A percentile compares a stretch with the other conserved stretches of the same genome.
phyloP scores from a whole-genome alignment of 306 rosid genomes.

The Vachellia collinsii region DNA sequence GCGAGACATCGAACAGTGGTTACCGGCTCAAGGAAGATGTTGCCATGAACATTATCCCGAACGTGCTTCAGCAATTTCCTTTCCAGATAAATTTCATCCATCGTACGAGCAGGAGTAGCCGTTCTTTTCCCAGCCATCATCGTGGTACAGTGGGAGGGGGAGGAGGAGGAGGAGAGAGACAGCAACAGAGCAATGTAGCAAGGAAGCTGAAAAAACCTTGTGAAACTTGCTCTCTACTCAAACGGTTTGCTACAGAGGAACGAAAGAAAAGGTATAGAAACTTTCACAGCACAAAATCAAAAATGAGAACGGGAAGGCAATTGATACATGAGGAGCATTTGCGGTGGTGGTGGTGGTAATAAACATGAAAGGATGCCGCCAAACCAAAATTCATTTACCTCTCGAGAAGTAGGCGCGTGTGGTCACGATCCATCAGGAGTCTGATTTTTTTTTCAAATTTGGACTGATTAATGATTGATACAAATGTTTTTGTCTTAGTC shows the following conservation, averaged over 20 bases:
- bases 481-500: not conserved
- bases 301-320: slow-evolving; percentile 5
- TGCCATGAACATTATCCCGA: slow-evolving; percentile 74
- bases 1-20: slow-evolving; percentile 18
- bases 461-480: not conserved
- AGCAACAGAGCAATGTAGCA: slow-evolving; percentile 4
- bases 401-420: slow-evolving; percentile 29
- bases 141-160: not conserved
- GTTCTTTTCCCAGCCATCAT: slow-evolving; percentile 38
- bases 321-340: not conserved
- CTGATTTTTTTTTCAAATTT: not conserved
- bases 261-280: not conserved
- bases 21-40: slow-evolving; percentile 74
- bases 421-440: not conserved
- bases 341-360: slow-evolving; percentile 4
- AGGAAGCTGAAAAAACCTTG: not conserved
- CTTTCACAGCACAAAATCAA: not conserved
- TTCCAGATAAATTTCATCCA: slow-evolving; percentile 38
- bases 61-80: slow-evolving; percentile 58
- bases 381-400: slow-evolving; percentile 16
- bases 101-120: slow-evolving; percentile 30
- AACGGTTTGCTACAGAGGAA: not conserved
- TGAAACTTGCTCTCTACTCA: not conserved
- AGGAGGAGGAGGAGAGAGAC: not conserved
- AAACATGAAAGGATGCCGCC: slow-evolving; percentile 44